Conservation (phyloP, 78 protist species). For the slime mould (Dictyostelium discoideum) region DNA sequence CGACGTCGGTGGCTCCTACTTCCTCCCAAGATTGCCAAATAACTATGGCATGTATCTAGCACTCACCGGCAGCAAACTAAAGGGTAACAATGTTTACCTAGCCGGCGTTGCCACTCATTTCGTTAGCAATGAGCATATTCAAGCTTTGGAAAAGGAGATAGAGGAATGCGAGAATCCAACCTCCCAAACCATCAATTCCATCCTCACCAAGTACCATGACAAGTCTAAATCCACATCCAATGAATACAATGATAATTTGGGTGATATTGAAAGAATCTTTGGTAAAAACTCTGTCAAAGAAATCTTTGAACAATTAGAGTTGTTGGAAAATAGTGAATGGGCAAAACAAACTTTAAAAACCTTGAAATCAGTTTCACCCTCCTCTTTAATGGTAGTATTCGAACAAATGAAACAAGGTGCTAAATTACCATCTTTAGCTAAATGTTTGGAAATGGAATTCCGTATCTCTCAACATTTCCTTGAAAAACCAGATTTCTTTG, state of each 20-base stretch:
- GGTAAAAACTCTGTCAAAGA: slow-evolving; percentile 35
- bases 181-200: neutral
- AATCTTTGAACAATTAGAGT: slow-evolving; percentile 19
- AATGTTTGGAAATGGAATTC: slow-evolving; percentile 69
- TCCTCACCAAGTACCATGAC: neutral
- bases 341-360: slow-evolving; percentile 26
- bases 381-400: slow-evolving; percentile 59
- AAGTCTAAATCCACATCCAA: neutral
- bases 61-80: slow-evolving; percentile 86
- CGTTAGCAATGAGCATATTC: slow-evolving; percentile 3
- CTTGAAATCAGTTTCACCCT: slow-evolving; percentile 45
- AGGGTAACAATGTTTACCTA: slow-evolving; percentile 22
- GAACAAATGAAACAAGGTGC: slow-evolving; percentile 59
- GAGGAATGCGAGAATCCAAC: neutral
- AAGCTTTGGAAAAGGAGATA: neutral
- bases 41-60: slow-evolving; percentile 86
- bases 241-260: neutral
- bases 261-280: slow-evolving; percentile 12
- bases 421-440: slow-evolving; percentile 9
- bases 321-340: slow-evolving; percentile 18
- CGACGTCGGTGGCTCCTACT: slow-evolving; percentile 88
- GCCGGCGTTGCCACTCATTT: slow-evolving; percentile 74
- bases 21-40: slow-evolving; percentile 37
- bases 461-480: slow-evolving; percentile 68
- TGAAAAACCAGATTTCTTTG: slow-evolving; percentile 52